Conservation (phyloP, 805 yeast species). For the Sporopachydermia lactativora region DNA sequence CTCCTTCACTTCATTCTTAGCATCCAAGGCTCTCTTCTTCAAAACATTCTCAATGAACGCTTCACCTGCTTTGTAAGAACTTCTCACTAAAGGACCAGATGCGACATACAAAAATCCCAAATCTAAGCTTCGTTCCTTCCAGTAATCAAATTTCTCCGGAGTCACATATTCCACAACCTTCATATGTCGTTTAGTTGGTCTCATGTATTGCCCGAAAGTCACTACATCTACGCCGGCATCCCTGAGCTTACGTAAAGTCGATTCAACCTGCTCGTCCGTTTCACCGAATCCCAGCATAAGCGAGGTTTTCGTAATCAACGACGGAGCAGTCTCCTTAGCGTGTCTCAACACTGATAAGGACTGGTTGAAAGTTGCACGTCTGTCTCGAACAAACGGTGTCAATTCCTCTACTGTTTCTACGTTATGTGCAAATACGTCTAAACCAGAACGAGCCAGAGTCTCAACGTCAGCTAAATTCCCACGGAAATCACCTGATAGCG, state of each 20-base stretch:
- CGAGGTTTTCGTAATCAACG: slow-evolving; percentile 81
- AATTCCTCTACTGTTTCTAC: slow-evolving; percentile 91
- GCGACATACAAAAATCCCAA: slow-evolving; percentile 95
- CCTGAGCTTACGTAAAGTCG: slow-evolving; percentile 65
- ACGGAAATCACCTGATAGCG: slow-evolving; percentile 87
- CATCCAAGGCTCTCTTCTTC: slow-evolving; percentile 41
- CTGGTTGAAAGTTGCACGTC: slow-evolving; percentile 92
- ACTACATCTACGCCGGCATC: slow-evolving; percentile 78
- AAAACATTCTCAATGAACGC: slow-evolving; percentile 90
- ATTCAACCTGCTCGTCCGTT: slow-evolving; percentile 75
- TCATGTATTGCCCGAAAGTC: slow-evolving; percentile 97
- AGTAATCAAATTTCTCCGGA: slow-evolving; percentile 88
- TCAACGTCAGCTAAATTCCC: slow-evolving; percentile 78
- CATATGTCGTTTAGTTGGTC: slow-evolving; percentile 98
- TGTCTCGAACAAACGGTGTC: slow-evolving; percentile 90
- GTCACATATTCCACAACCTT: slow-evolving; percentile 90
- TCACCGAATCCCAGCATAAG: slow-evolving; percentile 96
- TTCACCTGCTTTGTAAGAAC: slow-evolving; percentile 97
- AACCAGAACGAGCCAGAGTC: slow-evolving; percentile 68
- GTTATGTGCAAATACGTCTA: slow-evolving; percentile 96
- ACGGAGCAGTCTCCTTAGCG: slow-evolving; percentile 68
- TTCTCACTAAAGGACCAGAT: slow-evolving; percentile 91
- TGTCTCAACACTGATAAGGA: slow-evolving; percentile 61
- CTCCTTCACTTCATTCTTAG: no score
- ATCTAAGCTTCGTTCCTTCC: slow-evolving; percentile 76